These are phyloP conservation scores for Lepiota brunneoincarnata DNA, from an alignment of 768 basidiomycete genomes.

Conservation along the genomic window DNA sequence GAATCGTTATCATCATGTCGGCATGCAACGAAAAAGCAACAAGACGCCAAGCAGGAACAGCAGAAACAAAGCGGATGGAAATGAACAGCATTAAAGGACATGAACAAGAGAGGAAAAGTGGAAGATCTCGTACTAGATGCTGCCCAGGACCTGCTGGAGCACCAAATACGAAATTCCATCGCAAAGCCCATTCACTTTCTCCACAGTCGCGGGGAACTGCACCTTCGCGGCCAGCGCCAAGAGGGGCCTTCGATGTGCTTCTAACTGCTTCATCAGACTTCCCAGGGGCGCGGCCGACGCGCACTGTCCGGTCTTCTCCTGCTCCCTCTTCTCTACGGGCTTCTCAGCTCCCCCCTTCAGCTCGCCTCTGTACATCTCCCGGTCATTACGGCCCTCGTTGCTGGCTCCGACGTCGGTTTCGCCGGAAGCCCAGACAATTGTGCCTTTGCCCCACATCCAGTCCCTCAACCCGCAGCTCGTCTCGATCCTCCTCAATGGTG, in stretches of 20 bases:
- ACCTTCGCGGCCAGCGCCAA: constrained; percentile 26
- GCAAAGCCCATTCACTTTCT: constrained; percentile 34
- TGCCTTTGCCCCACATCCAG: constrained; percentile 19
- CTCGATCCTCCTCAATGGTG: constrained; percentile 19
- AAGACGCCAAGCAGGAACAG: no score
- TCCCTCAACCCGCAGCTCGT: constrained; percentile 19
- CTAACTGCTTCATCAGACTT: constrained; percentile 8
- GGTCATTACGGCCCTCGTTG: constrained; percentile 2
- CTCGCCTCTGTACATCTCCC: constrained; percentile 2
- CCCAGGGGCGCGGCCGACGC: constrained; percentile 23
- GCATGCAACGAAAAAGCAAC: constrained; percentile 3
- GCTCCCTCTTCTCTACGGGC: constrained; percentile 3
- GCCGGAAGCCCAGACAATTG: constrained; percentile 9
- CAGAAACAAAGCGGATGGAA: not conserved
- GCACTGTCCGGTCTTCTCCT: not conserved
- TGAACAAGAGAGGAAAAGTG: constrained; percentile 8
- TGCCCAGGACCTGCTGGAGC: constrained; percentile 29
- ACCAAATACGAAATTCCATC: constrained; percentile 37
- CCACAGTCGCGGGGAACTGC: constrained; percentile 32
- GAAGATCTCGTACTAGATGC: constrained; percentile 2
- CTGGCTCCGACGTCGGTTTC: not conserved
- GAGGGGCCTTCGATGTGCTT: constrained; percentile 23
- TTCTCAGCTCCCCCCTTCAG: constrained; percentile 9
- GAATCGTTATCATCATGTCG: constrained; percentile 4
- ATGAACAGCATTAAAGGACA: constrained; percentile 6